These are phyloP conservation scores for Penicillium sp. DNA, from an alignment of 2,329 filamentous ascomycete genomes.

Conservation along the genomic window DNA sequence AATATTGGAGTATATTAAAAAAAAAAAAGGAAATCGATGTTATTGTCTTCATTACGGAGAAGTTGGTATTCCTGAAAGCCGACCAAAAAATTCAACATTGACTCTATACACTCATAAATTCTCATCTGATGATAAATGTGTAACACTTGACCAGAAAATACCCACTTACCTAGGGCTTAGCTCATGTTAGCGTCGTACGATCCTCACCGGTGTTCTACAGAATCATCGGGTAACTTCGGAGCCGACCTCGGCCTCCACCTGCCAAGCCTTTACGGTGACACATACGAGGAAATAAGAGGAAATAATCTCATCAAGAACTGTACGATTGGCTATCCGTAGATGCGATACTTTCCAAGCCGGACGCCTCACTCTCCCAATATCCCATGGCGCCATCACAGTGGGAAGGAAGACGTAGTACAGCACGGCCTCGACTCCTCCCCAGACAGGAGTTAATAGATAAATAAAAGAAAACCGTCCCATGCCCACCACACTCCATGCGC, in stretches of 20 bases:
- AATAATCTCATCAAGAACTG: conserved; percentile 8
- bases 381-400: conserved; percentile 12
- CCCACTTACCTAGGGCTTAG: background rate
- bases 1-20: no score
- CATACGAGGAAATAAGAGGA: background rate
- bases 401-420: conserved; percentile 9
- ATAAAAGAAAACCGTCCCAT: conserved; percentile 25
- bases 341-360: conserved; percentile 13
- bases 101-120: no score
- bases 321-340: conserved; percentile 16
- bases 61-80: no score
- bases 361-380: conserved; percentile 10
- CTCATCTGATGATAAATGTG: no score
- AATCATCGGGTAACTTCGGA: background rate
- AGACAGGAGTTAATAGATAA: conserved; percentile 1
- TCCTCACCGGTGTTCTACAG: background rate
- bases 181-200: background rate
- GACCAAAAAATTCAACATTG: no score
- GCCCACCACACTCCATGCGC: conserved; percentile 33
- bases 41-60: no score
- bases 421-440: conserved; percentile 3
- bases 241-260: background rate
- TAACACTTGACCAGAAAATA: background rate
- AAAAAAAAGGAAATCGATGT: no score
- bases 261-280: background rate